Evolutionary conservation across 805 yeast species (phyloP).

Genomic region (Saturnispora galanensis): DNA sequence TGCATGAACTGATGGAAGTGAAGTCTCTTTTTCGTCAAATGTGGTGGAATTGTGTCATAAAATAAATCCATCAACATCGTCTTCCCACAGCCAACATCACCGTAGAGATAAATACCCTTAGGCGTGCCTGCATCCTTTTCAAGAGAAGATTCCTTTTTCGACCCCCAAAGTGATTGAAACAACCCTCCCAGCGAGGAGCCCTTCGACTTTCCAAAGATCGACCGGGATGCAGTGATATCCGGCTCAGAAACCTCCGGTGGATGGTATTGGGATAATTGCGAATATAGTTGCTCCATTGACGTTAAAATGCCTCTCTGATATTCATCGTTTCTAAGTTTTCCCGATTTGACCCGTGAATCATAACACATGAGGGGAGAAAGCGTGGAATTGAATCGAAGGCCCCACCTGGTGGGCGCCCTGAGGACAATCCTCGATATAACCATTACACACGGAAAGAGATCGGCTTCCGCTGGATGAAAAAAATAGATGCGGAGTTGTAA

Average conservation of each 20-base stretch:
- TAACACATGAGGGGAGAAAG: slow-evolving; percentile 24
- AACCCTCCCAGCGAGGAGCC: slow-evolving; percentile 28
- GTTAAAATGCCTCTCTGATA: slow-evolving; percentile 70
- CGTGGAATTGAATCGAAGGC: not conserved
- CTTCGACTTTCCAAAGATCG: not conserved
- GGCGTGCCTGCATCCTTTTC: slow-evolving; percentile 35
- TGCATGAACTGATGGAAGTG: slow-evolving; percentile 99
- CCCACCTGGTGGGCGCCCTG: no score
- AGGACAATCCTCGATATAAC: not conserved
- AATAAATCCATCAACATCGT: slow-evolving; percentile 97
- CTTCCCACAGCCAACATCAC: slow-evolving; percentile 98
- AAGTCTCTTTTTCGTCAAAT: slow-evolving; percentile 67
- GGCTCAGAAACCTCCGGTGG: slow-evolving; percentile 58
- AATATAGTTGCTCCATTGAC: slow-evolving; percentile 51
- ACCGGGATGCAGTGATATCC: slow-evolving; percentile 23
- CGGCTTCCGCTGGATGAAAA: no score
- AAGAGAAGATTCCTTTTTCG: not conserved
- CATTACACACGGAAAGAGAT: not conserved
- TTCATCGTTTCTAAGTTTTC: slow-evolving; percentile 57
- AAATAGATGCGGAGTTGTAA: not conserved
- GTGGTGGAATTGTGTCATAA: slow-evolving; percentile 70
- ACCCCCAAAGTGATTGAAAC: slow-evolving; percentile 13
- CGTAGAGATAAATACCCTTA: slow-evolving; percentile 82
- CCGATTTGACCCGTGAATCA: slow-evolving; percentile 24
- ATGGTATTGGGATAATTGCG: slow-evolving; percentile 39